Evolutionary conservation across 306 rosid species (phyloP).

Genomic region (Gleditsia sinensis): DNA sequence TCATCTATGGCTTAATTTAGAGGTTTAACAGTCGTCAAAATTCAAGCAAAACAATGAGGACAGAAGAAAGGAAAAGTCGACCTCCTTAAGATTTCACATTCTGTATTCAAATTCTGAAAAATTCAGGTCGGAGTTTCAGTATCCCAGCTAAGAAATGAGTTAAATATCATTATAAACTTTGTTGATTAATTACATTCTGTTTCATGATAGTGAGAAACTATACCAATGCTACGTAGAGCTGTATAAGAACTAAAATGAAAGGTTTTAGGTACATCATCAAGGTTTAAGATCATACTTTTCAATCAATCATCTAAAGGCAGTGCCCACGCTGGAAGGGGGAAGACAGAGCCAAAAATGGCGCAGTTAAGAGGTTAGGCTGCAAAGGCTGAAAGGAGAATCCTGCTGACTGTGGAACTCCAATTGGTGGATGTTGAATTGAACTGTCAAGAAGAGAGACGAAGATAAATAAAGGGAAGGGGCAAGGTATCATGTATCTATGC

Average conservation of each 20-base stretch:
- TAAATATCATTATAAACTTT: slow-evolving; percentile 21
- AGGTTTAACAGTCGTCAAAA: not conserved
- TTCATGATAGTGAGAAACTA: slow-evolving; percentile 34
- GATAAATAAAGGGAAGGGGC: not conserved
- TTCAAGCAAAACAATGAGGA: not conserved
- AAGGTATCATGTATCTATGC: not conserved
- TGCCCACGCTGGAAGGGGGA: slow-evolving; percentile 64
- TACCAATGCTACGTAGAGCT: slow-evolving; percentile 29
- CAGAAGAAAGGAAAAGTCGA: not conserved
- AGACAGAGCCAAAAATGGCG: slow-evolving; percentile 66
- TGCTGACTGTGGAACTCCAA: slow-evolving; percentile 61
- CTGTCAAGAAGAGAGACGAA: slow-evolving; percentile 41
- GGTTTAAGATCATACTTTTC: slow-evolving; percentile 24
- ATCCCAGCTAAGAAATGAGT: slow-evolving; percentile 27
- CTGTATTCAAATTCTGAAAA: slow-evolving; percentile 8
- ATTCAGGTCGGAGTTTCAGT: slow-evolving; percentile 2
- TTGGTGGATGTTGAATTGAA: slow-evolving; percentile 66
- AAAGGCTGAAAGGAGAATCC: slow-evolving; percentile 73
- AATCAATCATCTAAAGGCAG: slow-evolving; percentile 54
- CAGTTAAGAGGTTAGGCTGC: slow-evolving; percentile 76
- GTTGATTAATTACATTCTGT: slow-evolving; percentile 36
- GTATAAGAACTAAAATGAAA: slow-evolving; percentile 28
- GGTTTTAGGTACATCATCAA: slow-evolving; percentile 23
- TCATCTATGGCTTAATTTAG: not conserved
- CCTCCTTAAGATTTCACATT: not conserved